Base-by-base conservation (phyloP, 2,329 filamentous ascomycete genomes). In the Amauroascus niger region DNA sequence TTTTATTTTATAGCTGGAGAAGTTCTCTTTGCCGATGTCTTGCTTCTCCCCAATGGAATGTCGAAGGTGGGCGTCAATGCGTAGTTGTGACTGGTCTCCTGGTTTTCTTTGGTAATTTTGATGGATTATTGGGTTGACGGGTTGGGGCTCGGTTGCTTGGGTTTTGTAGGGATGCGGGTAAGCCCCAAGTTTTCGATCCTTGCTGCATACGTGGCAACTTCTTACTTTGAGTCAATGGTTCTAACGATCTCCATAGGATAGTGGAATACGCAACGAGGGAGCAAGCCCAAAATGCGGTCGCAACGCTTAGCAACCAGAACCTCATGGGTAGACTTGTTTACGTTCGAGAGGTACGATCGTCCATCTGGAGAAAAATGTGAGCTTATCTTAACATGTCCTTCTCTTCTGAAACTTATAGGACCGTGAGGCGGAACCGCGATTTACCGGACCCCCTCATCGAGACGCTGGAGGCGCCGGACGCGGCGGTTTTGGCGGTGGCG, bases 41-140 rank as follows among this genome's bases (percentile, higher is more conserved):
- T 98, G 76, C 81, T 95, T 75, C 89, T 98, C 85, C 93, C 93
- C 70, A 98, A 98, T 82, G 93, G 93, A 90, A 98, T 98, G 93
- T 97, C 91, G 88, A 98, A 98, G 91, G 91, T 97, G 90, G 88
- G 88, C 89, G 83, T 84, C 80, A 86, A 87, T 79, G 83, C 78
- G 80, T 90, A 86, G 86, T 82, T 84, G 81, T 84, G 86, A 85
- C 82, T 87, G 87, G 87, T 81, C 82, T 77, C 76, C 71, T 75
- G 76, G 76, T 77, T 77, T 82, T 79, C 71, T 67, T 69, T 72
- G 68, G 69, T 69, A 71, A 65, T 64, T 70, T 86, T 88, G 82
- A 83, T 86, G 88, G 87, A 93, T 81, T 80, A 84, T 88, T 93
- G 88, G 89, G 87, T 95, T 96, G 90, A 95, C 91, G 91, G 90